Conservation (phyloP, 2,329 filamentous ascomycete species). For the Apiospora sp. region DNA sequence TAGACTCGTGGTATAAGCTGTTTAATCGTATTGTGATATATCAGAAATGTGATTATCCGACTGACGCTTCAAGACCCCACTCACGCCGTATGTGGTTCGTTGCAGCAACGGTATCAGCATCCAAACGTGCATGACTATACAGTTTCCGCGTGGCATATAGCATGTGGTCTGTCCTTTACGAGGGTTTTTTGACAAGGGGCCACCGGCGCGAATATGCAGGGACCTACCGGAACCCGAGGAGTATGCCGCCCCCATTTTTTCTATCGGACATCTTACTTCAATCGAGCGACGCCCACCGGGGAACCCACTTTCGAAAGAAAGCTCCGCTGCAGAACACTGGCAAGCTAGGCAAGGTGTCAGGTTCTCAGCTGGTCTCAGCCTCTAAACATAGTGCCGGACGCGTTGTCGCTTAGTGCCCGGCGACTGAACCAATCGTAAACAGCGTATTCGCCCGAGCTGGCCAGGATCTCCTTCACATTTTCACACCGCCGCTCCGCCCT, state of each 20-base stretch:
- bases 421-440: background rate
- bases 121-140: background rate
- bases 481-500: background rate
- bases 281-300: background rate
- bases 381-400: background rate
- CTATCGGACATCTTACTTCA: conserved; percentile 8
- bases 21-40: background rate
- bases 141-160: background rate
- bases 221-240: background rate
- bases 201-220: background rate
- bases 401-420: background rate
- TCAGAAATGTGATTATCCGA: background rate
- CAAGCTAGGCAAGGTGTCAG: too few relatives aligned
- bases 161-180: background rate
- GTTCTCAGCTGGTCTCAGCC: too few relatives aligned
- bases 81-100: too few relatives aligned
- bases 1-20: background rate
- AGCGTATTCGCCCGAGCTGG: background rate
- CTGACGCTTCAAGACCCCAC: background rate
- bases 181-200: background rate
- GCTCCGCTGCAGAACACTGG: background rate
- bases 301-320: background rate
- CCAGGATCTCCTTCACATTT: background rate
- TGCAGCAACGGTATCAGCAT: background rate
- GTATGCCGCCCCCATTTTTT: background rate